Conservation (phyloP, 75 land plant species). For the Pseudotsuga menziesii region DNA sequence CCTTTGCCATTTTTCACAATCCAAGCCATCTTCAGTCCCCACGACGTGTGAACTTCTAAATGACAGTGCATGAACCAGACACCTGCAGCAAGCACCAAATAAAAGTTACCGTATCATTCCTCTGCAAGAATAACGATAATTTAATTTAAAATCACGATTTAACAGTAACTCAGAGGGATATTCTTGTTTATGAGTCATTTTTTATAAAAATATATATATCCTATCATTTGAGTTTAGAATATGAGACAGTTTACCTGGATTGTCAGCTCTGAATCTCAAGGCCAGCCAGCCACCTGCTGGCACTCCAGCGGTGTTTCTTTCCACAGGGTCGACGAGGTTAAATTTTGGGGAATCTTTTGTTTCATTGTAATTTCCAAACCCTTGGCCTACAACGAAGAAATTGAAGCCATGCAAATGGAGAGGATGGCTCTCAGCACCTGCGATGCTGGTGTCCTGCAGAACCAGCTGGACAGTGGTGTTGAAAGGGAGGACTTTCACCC, state of each 20-base stretch:
- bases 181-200: too few relatives aligned
- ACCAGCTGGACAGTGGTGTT: slow-evolving; percentile 34
- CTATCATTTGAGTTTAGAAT: neutral
- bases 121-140: too few relatives aligned
- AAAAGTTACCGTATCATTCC: too few relatives aligned
- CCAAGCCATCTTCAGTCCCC: slow-evolving; percentile 38
- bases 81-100: slow-evolving; percentile 9
- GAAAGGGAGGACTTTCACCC: slow-evolving; percentile 16
- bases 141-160: too few relatives aligned
- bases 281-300: slow-evolving; percentile 58
- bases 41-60: slow-evolving; percentile 20
- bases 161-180: too few relatives aligned
- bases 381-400: slow-evolving; percentile 37
- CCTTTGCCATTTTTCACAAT: slow-evolving; percentile 27
- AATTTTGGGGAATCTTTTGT: slow-evolving; percentile 34
- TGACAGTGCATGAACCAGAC: slow-evolving; percentile 37
- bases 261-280: slow-evolving; percentile 46
- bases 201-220: too few relatives aligned
- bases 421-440: slow-evolving; percentile 38
- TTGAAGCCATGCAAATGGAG: slow-evolving; percentile 40
- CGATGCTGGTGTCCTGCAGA: slow-evolving; percentile 32
- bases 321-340: slow-evolving; percentile 49
- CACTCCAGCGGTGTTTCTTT: slow-evolving; percentile 43
- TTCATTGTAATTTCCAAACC: slow-evolving; percentile 48
- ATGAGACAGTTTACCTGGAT: slow-evolving; percentile 39